Percentiles rank a stretch among this genome's conserved stretches.
phyloP scores from a whole-genome alignment of 371 early-diverging fungal genomes.

The Rhizopus delemar region DNA sequence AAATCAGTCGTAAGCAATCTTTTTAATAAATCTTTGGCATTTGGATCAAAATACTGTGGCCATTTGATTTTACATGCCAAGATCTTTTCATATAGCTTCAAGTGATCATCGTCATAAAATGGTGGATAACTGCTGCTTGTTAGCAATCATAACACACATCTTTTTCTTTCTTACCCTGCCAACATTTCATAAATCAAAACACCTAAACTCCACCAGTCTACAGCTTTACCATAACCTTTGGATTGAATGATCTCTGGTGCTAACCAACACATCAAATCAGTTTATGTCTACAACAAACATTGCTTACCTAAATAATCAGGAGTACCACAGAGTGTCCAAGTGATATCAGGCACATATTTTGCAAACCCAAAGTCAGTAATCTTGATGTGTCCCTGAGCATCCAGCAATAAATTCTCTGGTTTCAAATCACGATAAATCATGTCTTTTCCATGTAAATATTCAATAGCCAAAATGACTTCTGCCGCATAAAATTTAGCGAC shows the following conservation, averaged over 20 bases:
- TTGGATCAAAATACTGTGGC: constrained; percentile 87
- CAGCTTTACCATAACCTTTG: constrained; percentile 93
- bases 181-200: constrained; percentile 94
- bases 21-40: constrained; percentile 90
- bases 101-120: constrained; percentile 92
- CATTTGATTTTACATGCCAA: constrained; percentile 82
- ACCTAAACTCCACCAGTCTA: constrained; percentile 98
- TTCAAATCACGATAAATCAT: constrained; percentile 86
- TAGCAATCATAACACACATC: not conserved
- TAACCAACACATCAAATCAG: not conserved
- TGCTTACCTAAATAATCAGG: constrained; percentile 80
- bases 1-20: constrained; percentile 85
- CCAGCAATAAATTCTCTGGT: constrained; percentile 84
- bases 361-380: constrained; percentile 96
- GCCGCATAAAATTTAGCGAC: constrained; percentile 72
- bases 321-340: constrained; percentile 95
- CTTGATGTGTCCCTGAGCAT: constrained; percentile 84
- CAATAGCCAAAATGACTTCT: constrained; percentile 66
- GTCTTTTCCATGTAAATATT: constrained; percentile 80
- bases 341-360: constrained; percentile 53
- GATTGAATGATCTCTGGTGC: constrained; percentile 98
- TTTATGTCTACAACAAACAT: not conserved
- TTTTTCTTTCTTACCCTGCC: not conserved
- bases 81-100: constrained; percentile 92
- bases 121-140: constrained; percentile 65